phyloP scores from a whole-genome alignment of 768 basidiomycete species.

The Lentinula sp. region DNA sequence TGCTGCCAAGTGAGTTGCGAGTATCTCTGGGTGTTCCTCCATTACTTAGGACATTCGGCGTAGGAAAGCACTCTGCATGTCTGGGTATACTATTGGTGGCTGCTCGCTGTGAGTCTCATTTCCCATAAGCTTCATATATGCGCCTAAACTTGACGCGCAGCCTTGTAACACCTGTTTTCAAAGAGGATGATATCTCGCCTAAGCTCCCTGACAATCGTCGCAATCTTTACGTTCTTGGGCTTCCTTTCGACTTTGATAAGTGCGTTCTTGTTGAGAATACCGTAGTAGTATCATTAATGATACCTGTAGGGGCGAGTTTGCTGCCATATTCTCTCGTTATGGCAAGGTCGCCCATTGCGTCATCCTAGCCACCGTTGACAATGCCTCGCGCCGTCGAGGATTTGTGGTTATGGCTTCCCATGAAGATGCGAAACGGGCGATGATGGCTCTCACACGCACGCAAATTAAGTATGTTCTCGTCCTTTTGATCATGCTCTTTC shows the following conservation, averaged over 20 bases:
- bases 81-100: slow-evolving; percentile 52
- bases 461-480: slow-evolving; percentile 52
- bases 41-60: slow-evolving; percentile 5
- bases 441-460: slow-evolving; percentile 59
- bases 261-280: slow-evolving; percentile 22
- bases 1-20: slow-evolving; percentile 39
- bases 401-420: slow-evolving; percentile 78
- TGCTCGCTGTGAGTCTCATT: slow-evolving; percentile 44
- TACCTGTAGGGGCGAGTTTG: slow-evolving; percentile 44
- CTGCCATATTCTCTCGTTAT: slow-evolving; percentile 52
- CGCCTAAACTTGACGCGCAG: slow-evolving; percentile 19
- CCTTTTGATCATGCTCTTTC: neutral
- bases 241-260: slow-evolving; percentile 81
- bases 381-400: slow-evolving; percentile 75
- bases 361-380: slow-evolving; percentile 79
- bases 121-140: slow-evolving; percentile 15
- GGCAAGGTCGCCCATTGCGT: slow-evolving; percentile 73
- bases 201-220: slow-evolving; percentile 49
- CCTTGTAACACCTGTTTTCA: slow-evolving; percentile 28
- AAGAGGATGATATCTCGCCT: slow-evolving; percentile 11
- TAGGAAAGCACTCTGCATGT: slow-evolving; percentile 66
- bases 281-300: neutral
- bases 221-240: slow-evolving; percentile 79
- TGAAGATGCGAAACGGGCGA: slow-evolving; percentile 64
- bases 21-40: neutral